Base-by-base conservation (phyloP, 2,329 filamentous ascomycete species). In the Colletotrichum horii region DNA sequence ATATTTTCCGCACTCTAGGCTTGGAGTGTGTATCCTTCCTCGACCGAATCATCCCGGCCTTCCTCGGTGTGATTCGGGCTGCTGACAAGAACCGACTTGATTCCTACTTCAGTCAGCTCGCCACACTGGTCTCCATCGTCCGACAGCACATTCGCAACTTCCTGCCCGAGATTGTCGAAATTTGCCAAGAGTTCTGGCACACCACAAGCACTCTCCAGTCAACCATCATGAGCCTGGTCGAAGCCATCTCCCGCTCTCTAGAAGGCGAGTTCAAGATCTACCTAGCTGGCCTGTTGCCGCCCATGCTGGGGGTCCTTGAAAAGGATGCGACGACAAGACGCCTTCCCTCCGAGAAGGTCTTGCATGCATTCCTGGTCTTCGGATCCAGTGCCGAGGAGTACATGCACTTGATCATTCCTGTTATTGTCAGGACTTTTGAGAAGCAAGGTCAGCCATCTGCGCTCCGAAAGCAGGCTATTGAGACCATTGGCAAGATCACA, bases 211-310 rank as follows among this genome's bases (percentile, higher is more conserved):
- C 94, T 36, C 89, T 98, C 4, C 97, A 98, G 84, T 93, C 94
- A 0, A 99, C 97, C 1, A 98, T 99, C 71, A 86, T 99, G 68
- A 94, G 94, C 2, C 89, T 99, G 30, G 94, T 99, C 9, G 97
- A 99, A 84, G 95, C 96, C 1, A 98, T 99, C 74, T 95, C 97
- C 6, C 93, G 95, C 76, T 98, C 97, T 0, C 87, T 99, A 2
- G 97, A 99, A 81, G 97, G 97, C 78, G 97, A 99, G 83, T 99
- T 99, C 88, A 98, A 98, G 84, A 94, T 98, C 58, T 98, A 98
- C 80, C 88, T 99, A 14, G 97, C 97, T 6, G 92, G 94, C 15
- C 88, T 99, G 19, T 89, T 99, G 4, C 97, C 97, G 0, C 88
- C 98, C 67, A 98, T 99, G 96, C 92, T 99, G 3, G 94, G 95